Evolutionary conservation across 148 eudicot species (phyloP), one percentile per base, ranked within the genome.

Genomic region (Drosera capensis): DNA sequence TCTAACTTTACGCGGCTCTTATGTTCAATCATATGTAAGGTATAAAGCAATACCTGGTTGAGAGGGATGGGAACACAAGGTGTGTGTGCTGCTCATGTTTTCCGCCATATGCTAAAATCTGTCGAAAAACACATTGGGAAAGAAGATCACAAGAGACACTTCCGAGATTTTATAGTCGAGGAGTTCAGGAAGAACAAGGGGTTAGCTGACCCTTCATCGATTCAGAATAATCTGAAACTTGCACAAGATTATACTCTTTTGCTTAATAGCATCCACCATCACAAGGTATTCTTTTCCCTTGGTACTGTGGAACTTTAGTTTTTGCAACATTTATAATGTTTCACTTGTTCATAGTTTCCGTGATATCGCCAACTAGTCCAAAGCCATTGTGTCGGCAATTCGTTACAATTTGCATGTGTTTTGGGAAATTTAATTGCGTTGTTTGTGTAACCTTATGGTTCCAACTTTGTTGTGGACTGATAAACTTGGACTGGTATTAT

Each of bases 261-360:
- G 51, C 84, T 90, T 16, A 73, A 80, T 56, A 84, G 79, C 30
- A 72, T 90, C 13, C 97, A 88, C 54, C 71, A 83, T 56, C 94
- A 88, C 42, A 71, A 80, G 96, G 96, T 86, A 54, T 30, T 35
- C 20, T 17, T 14, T 28, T 41, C 22, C 20, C 13, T 15, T 7
- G 16, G 17, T 17, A 2, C n/a, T 34, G 13, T 34, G 38, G n/a
- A 34, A 34, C 13, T 34, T 34, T 15, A 11, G 38, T 15, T 4
- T 34, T n/a, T n/a, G n/a, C n/a, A n/a, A n/a, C n/a, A n/a, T n/a
- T n/a, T n/a, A n/a, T n/a, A n/a, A n/a, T n/a, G n/a, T n/a, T n/a
- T n/a, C n/a, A n/a, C n/a, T n/a, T n/a, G n/a, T n/a, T n/a, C n/a
- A n/a, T n/a, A n/a, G n/a, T n/a, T n/a, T n/a, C n/a, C n/a, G n/a